phyloP scores from a whole-genome alignment of 73 alveolate genomes.

The Tetrahymena elliotti region DNA sequence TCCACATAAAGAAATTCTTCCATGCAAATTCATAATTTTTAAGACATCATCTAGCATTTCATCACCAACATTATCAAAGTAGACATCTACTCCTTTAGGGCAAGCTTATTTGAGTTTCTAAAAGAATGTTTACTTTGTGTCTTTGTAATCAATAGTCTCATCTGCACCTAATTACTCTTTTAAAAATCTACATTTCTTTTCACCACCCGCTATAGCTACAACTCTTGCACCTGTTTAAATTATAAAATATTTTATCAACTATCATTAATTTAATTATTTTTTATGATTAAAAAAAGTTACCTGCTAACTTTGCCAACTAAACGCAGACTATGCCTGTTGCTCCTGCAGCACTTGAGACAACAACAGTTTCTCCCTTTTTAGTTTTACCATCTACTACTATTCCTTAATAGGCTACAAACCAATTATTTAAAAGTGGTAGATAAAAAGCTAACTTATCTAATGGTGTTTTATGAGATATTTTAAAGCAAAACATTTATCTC shows the following conservation, averaged over 20 bases:
- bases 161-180: conserved; percentile 6
- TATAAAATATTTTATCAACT: no score
- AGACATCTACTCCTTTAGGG: conserved; percentile 37
- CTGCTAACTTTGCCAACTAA: conserved; percentile 20
- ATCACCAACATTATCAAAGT: conserved; percentile 31
- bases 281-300: background rate
- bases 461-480: conserved; percentile 13
- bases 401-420: conserved; percentile 25
- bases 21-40: conserved; percentile 14
- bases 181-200: conserved; percentile 11
- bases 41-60: conserved; percentile 31
- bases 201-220: conserved; percentile 17
- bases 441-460: conserved; percentile 2
- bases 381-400: conserved; percentile 4
- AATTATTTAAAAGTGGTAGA: conserved; percentile 2
- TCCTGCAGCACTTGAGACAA: conserved; percentile 40
- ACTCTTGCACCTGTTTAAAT: background rate
- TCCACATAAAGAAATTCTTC: conserved; percentile 19
- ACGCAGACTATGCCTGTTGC: conserved; percentile 25
- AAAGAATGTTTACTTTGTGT: conserved; percentile 16
- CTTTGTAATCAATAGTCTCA: conserved; percentile 29
- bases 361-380: conserved; percentile 15
- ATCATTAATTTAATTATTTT: no score
- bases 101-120: background rate
- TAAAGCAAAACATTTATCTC: conserved; percentile 6